Evolutionary conservation across 202 grass and related monocot genomes (phyloP).

Genomic region (Musa balbisiana): DNA sequence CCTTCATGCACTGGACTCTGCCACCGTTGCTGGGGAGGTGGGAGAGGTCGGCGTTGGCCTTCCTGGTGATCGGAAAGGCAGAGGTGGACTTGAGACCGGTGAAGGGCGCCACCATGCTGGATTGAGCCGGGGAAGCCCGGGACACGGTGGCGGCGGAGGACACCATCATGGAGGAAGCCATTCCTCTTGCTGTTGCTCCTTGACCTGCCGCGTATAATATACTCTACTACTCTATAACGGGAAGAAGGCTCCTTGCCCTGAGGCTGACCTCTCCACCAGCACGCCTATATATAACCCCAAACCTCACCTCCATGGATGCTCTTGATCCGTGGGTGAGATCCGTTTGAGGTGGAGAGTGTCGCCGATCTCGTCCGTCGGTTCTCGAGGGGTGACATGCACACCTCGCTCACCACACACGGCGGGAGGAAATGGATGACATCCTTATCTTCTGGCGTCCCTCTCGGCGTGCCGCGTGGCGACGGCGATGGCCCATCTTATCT

Average conservation of each 20-base stretch:
- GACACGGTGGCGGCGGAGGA: constrained; percentile 1
- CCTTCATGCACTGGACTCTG: constrained; percentile 26
- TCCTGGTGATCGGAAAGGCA: constrained; percentile 7
- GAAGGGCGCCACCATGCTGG: constrained; percentile 20
- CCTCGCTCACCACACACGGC: neutral
- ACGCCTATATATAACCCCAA: neutral
- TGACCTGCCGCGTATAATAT: neutral
- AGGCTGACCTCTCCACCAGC: neutral
- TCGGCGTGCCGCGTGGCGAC: neutral
- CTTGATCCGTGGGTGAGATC: neutral
- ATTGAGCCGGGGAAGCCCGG: constrained; percentile 8
- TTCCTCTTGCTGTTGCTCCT: neutral
- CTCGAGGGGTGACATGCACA: neutral
- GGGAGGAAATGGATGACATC: neutral
- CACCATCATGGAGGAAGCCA: constrained; percentile 22
- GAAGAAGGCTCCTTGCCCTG: neutral
- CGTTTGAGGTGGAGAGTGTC: neutral
- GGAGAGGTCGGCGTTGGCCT: constrained; percentile 1
- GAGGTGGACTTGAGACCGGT: constrained; percentile 18
- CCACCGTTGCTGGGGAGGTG: constrained; percentile 24
- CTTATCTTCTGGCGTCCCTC: neutral
- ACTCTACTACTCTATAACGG: neutral
- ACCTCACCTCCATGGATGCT: neutral
- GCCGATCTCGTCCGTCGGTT: neutral
- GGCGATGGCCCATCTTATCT: neutral